Base-by-base conservation (phyloP, 768 basidiomycete genomes). In the Mycena epipterygia region DNA sequence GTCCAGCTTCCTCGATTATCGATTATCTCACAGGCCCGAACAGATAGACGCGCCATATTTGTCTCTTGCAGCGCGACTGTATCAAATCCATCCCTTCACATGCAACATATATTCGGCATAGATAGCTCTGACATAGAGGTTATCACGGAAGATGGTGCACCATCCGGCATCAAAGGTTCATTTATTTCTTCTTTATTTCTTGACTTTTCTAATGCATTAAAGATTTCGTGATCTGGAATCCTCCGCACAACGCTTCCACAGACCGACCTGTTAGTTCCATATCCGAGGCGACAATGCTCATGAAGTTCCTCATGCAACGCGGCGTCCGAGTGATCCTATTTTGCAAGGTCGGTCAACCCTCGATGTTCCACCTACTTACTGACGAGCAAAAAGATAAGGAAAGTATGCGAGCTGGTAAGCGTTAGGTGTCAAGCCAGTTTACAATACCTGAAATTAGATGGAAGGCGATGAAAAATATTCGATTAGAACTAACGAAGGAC, bases 1-100 rank as follows among this genome's bases (percentile, higher is more conserved):
- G 17, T 61, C 14, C 33, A 21, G 11, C 39, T 55, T 37, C 35
- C 32, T 16, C 5, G 3, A 8, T 29, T 21, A 19, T 19, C n/a
- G 3, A 39, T 14, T 48, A 12, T 29, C n/a, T 39, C 4, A 25
- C 17, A 21, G 17, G 25, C 16, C 55, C 13, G 39, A 16, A 32
- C 64, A 93, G 94, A 95, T 75, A 79, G 80, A 55, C 82, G 81
- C 0, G 76, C 87, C 3, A 86, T 83, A 21, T 95, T 94, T 75
- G 88, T 97, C 8, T 95, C 95, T 16, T 97, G 95, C 76, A 95
- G 93, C 70, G 95, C 95, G 39, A 97, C 95, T 0, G 91, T 97
- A 49, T 84, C 90, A 7, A 92, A 94, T 69, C 94, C 95, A 8
- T 79, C 81, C 41, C 80, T 87, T 62, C 93, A 96, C 73, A 96